Percentiles rank a stretch among this genome's conserved stretches.
Evolutionary conservation across 768 basidiomycete genomes (phyloP).

Genomic region (Tulasnella calospora): DNA sequence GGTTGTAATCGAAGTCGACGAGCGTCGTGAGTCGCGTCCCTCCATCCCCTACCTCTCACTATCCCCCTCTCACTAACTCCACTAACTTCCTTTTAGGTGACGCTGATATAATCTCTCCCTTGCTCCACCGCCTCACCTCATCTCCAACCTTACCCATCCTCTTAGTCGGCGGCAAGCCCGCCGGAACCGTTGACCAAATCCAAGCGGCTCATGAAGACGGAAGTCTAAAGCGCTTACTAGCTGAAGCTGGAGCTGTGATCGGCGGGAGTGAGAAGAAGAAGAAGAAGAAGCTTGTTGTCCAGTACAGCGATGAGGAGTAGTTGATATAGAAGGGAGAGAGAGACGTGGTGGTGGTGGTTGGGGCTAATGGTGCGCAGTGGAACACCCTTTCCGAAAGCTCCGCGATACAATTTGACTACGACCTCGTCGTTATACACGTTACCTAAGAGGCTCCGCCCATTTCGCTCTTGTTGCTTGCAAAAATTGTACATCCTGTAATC

Average conservation of each 20-base stretch:
- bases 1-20: constrained; percentile 65
- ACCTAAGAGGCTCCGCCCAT: neutral
- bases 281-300: constrained; percentile 39
- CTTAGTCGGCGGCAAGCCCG: constrained; percentile 57
- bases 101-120: constrained; percentile 54
- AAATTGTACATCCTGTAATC: neutral
- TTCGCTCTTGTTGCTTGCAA: neutral
- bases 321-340: neutral
- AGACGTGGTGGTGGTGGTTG: neutral
- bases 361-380: too few relatives aligned
- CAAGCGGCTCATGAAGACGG: constrained; percentile 48
- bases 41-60: neutral
- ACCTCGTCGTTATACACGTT: neutral
- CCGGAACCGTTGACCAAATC: constrained; percentile 53
- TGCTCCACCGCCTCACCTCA: constrained; percentile 58
- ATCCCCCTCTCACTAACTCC: neutral
- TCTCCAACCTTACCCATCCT: constrained; percentile 57
- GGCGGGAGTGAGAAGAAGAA: constrained; percentile 54
- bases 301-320: constrained; percentile 10
- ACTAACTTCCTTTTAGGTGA: constrained; percentile 46
- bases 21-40: constrained; percentile 42
- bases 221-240: constrained; percentile 48
- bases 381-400: neutral
- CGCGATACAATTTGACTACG: neutral
- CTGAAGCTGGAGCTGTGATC: constrained; percentile 54